Percentiles rank a stretch among this genome's conserved stretches.
Evolutionary conservation across 1,284 basidiomycete species (phyloP).

Genomic region (Boletus sp.): DNA sequence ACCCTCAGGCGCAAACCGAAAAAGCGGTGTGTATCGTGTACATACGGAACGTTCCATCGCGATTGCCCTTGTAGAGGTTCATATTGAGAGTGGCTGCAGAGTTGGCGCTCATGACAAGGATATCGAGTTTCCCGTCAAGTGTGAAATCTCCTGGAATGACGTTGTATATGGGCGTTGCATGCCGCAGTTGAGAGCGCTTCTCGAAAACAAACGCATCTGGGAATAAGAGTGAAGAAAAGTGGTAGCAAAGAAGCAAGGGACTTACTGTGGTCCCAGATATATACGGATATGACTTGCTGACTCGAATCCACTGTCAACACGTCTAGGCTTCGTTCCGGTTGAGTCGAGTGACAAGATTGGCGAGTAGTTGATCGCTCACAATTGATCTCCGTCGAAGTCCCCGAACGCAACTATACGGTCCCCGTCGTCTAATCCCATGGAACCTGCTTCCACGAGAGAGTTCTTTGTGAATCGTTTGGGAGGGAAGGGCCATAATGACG

Average conservation of each 20-base stretch:
- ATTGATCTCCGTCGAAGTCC: constrained; percentile 94
- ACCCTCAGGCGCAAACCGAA: constrained; percentile 28
- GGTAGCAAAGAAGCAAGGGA: not conserved
- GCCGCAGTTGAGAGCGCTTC: constrained; percentile 52
- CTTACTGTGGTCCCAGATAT: constrained; percentile 82
- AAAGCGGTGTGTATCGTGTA: not conserved
- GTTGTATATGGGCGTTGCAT: constrained; percentile 60
- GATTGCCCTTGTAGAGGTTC: constrained; percentile 61
- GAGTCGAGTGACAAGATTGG: constrained; percentile 3
- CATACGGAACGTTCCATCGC: constrained; percentile 68
- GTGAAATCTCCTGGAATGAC: constrained; percentile 92
- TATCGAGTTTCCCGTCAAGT: constrained; percentile 85
- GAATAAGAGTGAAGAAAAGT: not conserved
- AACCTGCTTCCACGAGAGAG: constrained; percentile 76
- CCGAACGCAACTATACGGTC: constrained; percentile 84
- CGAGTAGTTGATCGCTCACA: constrained; percentile 49
- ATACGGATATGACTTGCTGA: constrained; percentile 69
- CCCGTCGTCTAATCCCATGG: constrained; percentile 71
- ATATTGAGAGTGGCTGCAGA: constrained; percentile 54
- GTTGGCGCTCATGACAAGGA: constrained; percentile 79
- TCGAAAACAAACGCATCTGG: constrained; percentile 62
- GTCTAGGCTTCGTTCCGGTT: constrained; percentile 59
- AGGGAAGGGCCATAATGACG: constrained; percentile 73
- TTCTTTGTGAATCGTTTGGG: constrained; percentile 86
- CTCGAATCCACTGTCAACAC: constrained; percentile 71